These are phyloP conservation scores for Tetrapisispora phaffii DNA, from an alignment of 805 yeast species.

Conservation along the genomic window DNA sequence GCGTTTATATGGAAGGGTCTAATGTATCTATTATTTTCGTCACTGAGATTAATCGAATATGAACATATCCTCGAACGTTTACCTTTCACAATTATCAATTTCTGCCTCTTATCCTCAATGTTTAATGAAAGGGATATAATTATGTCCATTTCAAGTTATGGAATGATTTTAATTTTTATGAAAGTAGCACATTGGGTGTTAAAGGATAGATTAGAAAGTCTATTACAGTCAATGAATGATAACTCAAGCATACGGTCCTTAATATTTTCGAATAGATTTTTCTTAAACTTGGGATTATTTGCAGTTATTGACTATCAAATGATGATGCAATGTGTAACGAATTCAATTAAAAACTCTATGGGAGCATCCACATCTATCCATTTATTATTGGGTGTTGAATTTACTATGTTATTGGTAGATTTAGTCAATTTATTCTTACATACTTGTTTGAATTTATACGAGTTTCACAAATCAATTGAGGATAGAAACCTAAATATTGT, in stretches of 20 bases:
- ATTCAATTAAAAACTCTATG: conserved; percentile 4
- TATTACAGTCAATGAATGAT: conserved; percentile 37
- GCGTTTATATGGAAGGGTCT: conserved; percentile 37
- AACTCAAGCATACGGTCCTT: conserved; percentile 25
- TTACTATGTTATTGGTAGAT: conserved; percentile 52
- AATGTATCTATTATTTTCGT: conserved; percentile 58
- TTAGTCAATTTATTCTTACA: conserved; percentile 28
- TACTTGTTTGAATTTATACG: conserved; percentile 38
- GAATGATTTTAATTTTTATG: conserved; percentile 37
- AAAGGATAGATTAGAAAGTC: conserved; percentile 36
- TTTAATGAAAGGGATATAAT: conserved; percentile 38
- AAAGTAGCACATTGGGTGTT: conserved; percentile 74
- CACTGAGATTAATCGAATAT: conserved; percentile 59
- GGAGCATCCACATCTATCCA: conserved; percentile 41
- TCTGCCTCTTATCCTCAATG: conserved; percentile 47
- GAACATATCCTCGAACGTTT: conserved; percentile 64
- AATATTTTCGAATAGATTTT: conserved; percentile 30
- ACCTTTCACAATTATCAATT: conserved; percentile 54
- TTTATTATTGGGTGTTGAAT: conserved; percentile 67
- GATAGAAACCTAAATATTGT: background rate
- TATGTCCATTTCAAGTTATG: conserved; percentile 34
- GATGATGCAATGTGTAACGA: conserved; percentile 46
- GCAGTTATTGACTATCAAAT: conserved; percentile 42
- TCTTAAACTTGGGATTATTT: conserved; percentile 37
- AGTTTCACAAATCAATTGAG: conserved; percentile 28